These are phyloP conservation scores for Phragmites australis DNA, from an alignment of 176 grass and related monocot genomes.

Conservation along the genomic window DNA sequence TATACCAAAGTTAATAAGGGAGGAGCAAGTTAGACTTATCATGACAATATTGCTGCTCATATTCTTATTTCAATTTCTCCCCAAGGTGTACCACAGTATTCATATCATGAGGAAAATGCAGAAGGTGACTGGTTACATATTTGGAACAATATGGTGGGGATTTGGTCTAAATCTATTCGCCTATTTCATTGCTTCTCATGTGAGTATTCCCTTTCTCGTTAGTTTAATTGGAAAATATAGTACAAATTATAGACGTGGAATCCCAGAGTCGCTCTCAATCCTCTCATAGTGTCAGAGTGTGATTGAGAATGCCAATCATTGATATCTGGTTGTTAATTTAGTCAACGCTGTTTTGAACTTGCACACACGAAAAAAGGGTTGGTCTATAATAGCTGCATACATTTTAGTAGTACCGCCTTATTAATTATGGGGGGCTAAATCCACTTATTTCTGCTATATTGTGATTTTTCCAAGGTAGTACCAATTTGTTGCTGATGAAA, in stretches of 20 bases:
- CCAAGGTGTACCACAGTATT: conserved; percentile 91
- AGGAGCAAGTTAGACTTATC: conserved; percentile 72
- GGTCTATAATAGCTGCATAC: neutral
- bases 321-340: conserved; percentile 28
- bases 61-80: conserved; percentile 90
- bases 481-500: neutral
- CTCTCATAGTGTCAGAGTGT: neutral
- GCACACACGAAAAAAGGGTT: neutral
- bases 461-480: neutral
- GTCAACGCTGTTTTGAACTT: neutral
- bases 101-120: conserved; percentile 95
- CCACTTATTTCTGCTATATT: neutral
- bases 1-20: conserved; percentile 75
- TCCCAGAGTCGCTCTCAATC: neutral
- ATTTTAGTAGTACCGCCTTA: neutral
- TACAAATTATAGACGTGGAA: neutral
- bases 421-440: neutral
- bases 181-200: conserved; percentile 98
- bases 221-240: neutral
- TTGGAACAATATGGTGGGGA: conserved; percentile 97
- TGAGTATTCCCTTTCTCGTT: conserved; percentile 52
- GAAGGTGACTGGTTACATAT: conserved; percentile 97
- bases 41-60: conserved; percentile 72
- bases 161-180: conserved; percentile 91
- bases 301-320: neutral